Base-by-base conservation (phyloP, 1,139 yeast species). In the Suzukiozyma palmioleophila region DNA sequence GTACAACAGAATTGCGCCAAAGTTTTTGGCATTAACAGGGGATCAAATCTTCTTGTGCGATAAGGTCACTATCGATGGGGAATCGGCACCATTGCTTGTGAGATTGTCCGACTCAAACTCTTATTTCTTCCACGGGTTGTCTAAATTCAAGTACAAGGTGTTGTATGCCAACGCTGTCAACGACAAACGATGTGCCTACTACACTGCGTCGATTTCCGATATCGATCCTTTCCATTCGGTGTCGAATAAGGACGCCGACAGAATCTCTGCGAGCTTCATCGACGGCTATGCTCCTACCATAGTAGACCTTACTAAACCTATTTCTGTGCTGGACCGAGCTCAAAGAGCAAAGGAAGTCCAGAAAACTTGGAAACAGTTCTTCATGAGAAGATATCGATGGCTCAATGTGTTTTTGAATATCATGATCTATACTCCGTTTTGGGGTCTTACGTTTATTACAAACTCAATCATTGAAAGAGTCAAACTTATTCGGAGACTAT, bases 151-250 rank as follows among this genome's bases (percentile, higher is more conserved):
- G 41, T 55, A 75, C 44, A 66, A 71, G 39, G 59, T 80, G 1
- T 59, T 86, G 40, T 87, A 87, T 54, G 84, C 92, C 4, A 87
- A 87, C 57, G 73, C 83, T 32, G 74, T 84, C 43, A 84, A 86
- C 48, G 96, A 87, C 60, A 81, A 79, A 49, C 73, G 95, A 48
- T 81, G 94, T 4, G 75, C 85, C 25, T 87, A 87, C 82, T 86
- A 84, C 72, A 86, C 95, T 0, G 71, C 95, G 0, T 84, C 85
- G 2, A 83, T 84, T 26, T 75, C 84, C 2, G 53, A 64, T 9
- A 62, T 64, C 15, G 94, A 87, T 52, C 94, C 94, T 1, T 85
- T 74, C 53, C 51, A 61, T 33, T 64, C 72, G 8, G 57, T 66
- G 62, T 52, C 64, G 33, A 66, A 68, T 43, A 64, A 64, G 36